Base-by-base conservation (phyloP, 805 yeast genomes). In the Nakazawaea laoshanensis region DNA sequence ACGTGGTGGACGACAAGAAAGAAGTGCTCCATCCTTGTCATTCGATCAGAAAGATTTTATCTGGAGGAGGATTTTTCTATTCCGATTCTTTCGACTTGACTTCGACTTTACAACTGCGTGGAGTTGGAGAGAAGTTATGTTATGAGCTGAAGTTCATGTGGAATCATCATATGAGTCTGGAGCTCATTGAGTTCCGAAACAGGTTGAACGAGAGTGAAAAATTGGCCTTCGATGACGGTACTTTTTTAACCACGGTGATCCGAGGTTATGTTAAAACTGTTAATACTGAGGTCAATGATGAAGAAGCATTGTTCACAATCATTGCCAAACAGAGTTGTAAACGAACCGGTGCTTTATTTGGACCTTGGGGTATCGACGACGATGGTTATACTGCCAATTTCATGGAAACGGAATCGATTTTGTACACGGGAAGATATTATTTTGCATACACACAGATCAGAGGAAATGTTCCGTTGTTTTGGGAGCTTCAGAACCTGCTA, bases 351-450 rank as follows among this genome's bases (percentile, higher is more conserved):
- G 62, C 67, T 0, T 48, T 71, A 13, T 71, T 70, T 46, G 79
- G 79, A 1, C 71, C 71, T 19, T 67, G 67, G 57, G 74, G 79
- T 21, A 59, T 70, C 43, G 79, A 73, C 45, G 78, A 73, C 39
- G 66, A 67, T 25, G 75, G 77, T 1, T 59, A 61, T 15, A 72
- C 61, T 10, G 59, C 75, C 3, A 70, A 71, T 42, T 70, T 57
- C 43, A 68, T 62, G 15, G 78, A 73, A 42, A 57, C 72, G 4
- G 78, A 73, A 47, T 46, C 70, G 11, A 56, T 71, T 7, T 45
- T 70, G 7, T 65, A 66, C 29, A 55, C 65, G 5, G 57, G 53
- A 19, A 54, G 46, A 29, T 62, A 47, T 36, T 59, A 66, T 42
- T 60, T 63, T 41, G 53, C 73, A 4, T 67, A 67, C 37, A 58